Conservation (phyloP, 2,329 filamentous ascomycete species). For the Trichoderma endophyticum region DNA sequence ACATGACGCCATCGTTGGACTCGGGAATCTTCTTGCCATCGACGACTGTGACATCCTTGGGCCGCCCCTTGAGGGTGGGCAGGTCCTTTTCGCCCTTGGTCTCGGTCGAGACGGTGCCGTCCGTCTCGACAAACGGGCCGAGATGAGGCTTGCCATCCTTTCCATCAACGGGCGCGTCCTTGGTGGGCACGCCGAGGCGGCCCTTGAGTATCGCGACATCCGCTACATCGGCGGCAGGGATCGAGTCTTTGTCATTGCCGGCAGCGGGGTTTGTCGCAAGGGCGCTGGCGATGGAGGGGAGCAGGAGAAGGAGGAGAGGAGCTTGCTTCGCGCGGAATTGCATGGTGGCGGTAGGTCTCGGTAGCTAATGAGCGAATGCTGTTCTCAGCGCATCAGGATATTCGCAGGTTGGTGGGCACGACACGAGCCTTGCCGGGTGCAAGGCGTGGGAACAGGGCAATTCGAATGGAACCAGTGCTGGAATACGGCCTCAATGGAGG, state of each 20-base stretch:
- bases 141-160: conserved; percentile 91
- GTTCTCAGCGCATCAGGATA: conserved; percentile 5
- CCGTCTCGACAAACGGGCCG: conserved; percentile 70
- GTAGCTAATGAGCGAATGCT: not conserved
- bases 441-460: not conserved
- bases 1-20: conserved; percentile 82
- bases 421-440: not conserved
- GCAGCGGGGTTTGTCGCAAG: conserved; percentile 33
- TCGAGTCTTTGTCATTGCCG: conserved; percentile 23
- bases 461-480: not conserved
- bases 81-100: conserved; percentile 36
- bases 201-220: conserved; percentile 30
- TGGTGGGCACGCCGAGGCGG: conserved; percentile 46
- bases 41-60: conserved; percentile 49
- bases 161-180: conserved; percentile 86
- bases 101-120: conserved; percentile 32
- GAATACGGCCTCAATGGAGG: not conserved
- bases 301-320: conserved; percentile 58
- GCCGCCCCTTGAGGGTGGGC: conserved; percentile 48
- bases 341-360: conserved; percentile 45
- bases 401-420: not conserved
- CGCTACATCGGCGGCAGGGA: conserved; percentile 28
- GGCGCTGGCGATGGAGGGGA: conserved; percentile 52
- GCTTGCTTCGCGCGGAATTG: conserved; percentile 54
- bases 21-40: conserved; percentile 62